Percentiles rank a stretch among this genome's conserved stretches.
phyloP scores from a whole-genome alignment of 2,329 filamentous ascomycete genomes.

The Diplocarpon rosae region DNA sequence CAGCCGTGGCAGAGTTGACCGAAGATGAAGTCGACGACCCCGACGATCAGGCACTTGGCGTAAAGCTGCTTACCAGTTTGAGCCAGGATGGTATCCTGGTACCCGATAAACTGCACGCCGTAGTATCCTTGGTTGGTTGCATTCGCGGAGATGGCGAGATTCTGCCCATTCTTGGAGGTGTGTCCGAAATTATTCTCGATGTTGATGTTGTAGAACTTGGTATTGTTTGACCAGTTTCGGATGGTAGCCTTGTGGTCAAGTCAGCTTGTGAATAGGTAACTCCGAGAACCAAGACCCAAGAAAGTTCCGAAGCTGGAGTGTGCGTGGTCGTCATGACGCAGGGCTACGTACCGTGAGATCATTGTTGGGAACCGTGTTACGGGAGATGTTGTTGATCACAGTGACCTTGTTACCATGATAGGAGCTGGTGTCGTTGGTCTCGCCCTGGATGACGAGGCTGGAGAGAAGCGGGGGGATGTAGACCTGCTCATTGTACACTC shows the following conservation, averaged over 20 bases:
- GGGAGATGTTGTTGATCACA: constrained; percentile 30
- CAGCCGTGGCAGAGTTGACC: constrained; percentile 39
- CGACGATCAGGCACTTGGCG: constrained; percentile 43
- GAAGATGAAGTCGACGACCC: constrained; percentile 50
- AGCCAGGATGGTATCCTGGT: constrained; percentile 43
- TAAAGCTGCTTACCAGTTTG: constrained; percentile 44
- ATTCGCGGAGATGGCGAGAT: constrained; percentile 41
- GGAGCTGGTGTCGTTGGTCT: constrained; percentile 34
- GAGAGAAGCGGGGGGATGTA: constrained; percentile 36
- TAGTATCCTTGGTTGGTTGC: constrained; percentile 45
- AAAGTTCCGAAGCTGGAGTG: too few species aligned
- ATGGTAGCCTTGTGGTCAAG: constrained; percentile 10
- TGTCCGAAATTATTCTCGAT: constrained; percentile 27
- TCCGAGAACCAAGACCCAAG: too few species aligned
- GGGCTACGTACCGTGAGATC: constrained; percentile 20
- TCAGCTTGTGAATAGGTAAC: too few species aligned
- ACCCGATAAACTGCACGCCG: constrained; percentile 41
- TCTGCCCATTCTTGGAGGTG: constrained; percentile 34
- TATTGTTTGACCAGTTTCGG: constrained; percentile 33
- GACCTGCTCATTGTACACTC: constrained; percentile 47
- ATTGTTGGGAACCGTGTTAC: constrained; percentile 34
- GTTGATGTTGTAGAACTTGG: constrained; percentile 48
- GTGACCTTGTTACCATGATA: constrained; percentile 41
- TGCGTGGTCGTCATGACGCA: too few species aligned
- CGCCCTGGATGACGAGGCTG: constrained; percentile 43